A percentile compares a stretch with the other conserved stretches of the same genome.
Evolutionary conservation across 176 grass and related monocot species (phyloP).

Genomic region (Zizania latifolia): DNA sequence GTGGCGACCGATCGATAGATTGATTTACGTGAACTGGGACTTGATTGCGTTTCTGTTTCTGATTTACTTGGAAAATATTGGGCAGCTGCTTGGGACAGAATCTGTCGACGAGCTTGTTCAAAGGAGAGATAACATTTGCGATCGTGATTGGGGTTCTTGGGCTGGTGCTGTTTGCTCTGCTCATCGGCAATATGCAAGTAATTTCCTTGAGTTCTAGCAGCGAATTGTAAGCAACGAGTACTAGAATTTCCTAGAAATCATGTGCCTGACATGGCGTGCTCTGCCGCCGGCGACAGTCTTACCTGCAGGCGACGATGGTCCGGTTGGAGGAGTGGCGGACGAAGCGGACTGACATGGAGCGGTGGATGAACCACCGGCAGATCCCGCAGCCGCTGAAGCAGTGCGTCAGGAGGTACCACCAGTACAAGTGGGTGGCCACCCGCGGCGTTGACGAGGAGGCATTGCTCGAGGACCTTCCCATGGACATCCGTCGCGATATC

Average conservation of each 20-base stretch:
- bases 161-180: constrained; percentile 80
- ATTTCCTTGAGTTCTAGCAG: not conserved
- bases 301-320: constrained; percentile 78
- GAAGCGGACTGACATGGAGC: constrained; percentile 82
- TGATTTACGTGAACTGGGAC: not conserved
- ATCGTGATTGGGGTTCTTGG: constrained; percentile 80
- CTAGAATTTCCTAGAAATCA: not conserved
- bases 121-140: constrained; percentile 68
- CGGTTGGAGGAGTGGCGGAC: constrained; percentile 90
- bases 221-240: not conserved
- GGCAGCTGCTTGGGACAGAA: constrained; percentile 84
- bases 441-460: constrained; percentile 81
- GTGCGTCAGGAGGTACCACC: constrained; percentile 72
- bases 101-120: constrained; percentile 59
- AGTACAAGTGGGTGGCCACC: constrained; percentile 83
- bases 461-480: constrained; percentile 64
- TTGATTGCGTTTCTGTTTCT: not conserved
- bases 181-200: constrained; percentile 99
- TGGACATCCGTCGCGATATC: constrained; percentile 83
- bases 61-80: not conserved
- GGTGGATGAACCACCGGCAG: constrained; percentile 96
- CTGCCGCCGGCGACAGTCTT: constrained; percentile 60
- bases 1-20: not conserved
- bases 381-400: constrained; percentile 70
- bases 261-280: not conserved